A percentile compares a stretch with the other conserved stretches of the same genome.
phyloP scores from a whole-genome alignment of 2,329 filamentous ascomycete species.

The Botrytis fabae region DNA sequence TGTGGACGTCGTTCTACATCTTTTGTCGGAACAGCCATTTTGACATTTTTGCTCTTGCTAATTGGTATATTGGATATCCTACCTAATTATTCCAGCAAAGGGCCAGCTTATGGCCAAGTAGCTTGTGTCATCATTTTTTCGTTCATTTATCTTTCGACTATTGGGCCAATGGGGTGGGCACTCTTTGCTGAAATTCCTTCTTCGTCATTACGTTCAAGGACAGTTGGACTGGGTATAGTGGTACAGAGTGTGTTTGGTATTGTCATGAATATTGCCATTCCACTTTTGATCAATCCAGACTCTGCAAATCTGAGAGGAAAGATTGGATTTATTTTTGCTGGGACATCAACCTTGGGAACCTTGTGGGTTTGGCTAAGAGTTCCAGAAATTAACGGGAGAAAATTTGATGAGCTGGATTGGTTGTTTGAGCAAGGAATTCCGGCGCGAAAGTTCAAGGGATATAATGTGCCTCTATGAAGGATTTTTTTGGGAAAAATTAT shows the following conservation, averaged over 20 bases:
- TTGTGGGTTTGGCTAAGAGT: slow-evolving; percentile 21
- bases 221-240: slow-evolving; percentile 20
- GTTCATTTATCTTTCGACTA: slow-evolving; percentile 19
- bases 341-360: neutral
- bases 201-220: slow-evolving; percentile 15
- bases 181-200: slow-evolving; percentile 22
- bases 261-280: slow-evolving; percentile 20
- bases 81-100: slow-evolving; percentile 17
- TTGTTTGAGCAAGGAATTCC: slow-evolving; percentile 18
- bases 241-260: slow-evolving; percentile 22
- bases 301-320: slow-evolving; percentile 19
- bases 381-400: slow-evolving; percentile 17
- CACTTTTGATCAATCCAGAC: slow-evolving; percentile 22
- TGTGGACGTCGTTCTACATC: slow-evolving; percentile 23
- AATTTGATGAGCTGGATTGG: slow-evolving; percentile 21
- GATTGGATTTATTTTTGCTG: slow-evolving; percentile 22
- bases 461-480: slow-evolving; percentile 11
- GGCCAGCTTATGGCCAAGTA: slow-evolving; percentile 17
- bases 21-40: slow-evolving; percentile 12
- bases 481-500: neutral
- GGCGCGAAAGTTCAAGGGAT: slow-evolving; percentile 19
- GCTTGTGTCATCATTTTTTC: slow-evolving; percentile 20
- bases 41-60: slow-evolving; percentile 13
- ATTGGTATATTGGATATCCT: slow-evolving; percentile 22
- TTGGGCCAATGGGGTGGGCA: slow-evolving; percentile 22